Evolutionary conservation across 2,329 filamentous ascomycete genomes (phyloP).

Genomic region (Aspergillus sp.): DNA sequence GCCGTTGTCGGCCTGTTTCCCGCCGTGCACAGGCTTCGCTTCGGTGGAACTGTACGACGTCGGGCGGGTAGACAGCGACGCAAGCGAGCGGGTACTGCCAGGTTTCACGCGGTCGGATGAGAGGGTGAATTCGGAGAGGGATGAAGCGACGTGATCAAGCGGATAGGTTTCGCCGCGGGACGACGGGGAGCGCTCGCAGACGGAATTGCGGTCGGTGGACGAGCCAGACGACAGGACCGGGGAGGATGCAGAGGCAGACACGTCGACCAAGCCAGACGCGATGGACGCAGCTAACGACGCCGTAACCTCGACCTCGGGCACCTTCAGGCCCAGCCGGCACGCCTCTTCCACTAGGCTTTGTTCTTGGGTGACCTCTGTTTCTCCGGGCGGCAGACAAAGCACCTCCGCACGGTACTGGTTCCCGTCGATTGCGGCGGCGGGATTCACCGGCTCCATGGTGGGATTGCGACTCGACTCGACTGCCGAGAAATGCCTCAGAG

Average conservation of each 20-base stretch:
- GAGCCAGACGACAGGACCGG: constrained; percentile 23
- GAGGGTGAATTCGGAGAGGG: constrained; percentile 24
- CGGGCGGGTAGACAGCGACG: constrained; percentile 31
- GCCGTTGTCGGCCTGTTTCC: constrained; percentile 8
- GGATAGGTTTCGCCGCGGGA: constrained; percentile 13
- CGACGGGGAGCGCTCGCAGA: constrained; percentile 19
- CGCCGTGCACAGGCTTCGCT: constrained; percentile 13
- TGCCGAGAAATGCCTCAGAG: no score
- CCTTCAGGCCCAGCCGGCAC: constrained; percentile 26
- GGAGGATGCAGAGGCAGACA: constrained; percentile 28
- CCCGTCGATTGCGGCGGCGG: constrained; percentile 22
- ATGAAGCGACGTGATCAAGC: constrained; percentile 22
- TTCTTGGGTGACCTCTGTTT: constrained; percentile 30
- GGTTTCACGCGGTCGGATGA: constrained; percentile 19
- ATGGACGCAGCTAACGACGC: constrained; percentile 29
- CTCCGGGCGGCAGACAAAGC: constrained; percentile 22
- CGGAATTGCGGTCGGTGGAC: constrained; percentile 24
- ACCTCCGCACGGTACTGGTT: constrained; percentile 30
- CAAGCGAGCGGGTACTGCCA: constrained; percentile 28
- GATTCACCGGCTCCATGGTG: constrained; percentile 15
- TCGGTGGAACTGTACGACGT: constrained; percentile 31
- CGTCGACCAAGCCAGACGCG: constrained; percentile 24
- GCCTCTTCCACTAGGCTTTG: constrained; percentile 30
- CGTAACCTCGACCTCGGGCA: constrained; percentile 23
- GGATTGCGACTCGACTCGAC: no score